These are phyloP conservation scores for Moesziomyces parantarcticus DNA, from an alignment of 1,284 basidiomycete genomes.

Conservation along the genomic window DNA sequence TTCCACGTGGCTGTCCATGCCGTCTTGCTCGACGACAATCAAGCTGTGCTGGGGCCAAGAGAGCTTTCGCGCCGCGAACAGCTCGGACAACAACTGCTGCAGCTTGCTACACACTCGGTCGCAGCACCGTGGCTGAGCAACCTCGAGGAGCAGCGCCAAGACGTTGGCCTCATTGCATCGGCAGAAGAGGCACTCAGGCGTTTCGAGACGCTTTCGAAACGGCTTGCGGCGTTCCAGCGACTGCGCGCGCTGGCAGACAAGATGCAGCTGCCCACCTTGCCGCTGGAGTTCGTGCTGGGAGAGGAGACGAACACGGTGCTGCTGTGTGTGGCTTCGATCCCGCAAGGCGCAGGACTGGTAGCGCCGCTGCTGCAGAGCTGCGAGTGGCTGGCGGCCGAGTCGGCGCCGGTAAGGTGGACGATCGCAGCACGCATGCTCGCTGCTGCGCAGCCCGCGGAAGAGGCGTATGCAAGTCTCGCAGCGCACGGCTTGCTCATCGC, in stretches of 20 bases:
- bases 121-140: constrained; percentile 9
- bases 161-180: neutral
- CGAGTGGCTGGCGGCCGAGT: constrained; percentile 16
- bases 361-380: constrained; percentile 9
- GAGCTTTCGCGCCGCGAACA: constrained; percentile 7
- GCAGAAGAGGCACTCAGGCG: neutral
- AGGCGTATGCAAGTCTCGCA: constrained; percentile 10
- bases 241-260: constrained; percentile 4
- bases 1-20: constrained; percentile 33
- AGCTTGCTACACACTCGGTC: constrained; percentile 28
- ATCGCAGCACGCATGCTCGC: constrained; percentile 19
- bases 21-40: constrained; percentile 11
- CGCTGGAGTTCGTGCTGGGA: constrained; percentile 16
- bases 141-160: constrained; percentile 1
- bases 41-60: neutral
- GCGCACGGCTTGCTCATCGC: constrained; percentile 19
- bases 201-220: constrained; percentile 9
- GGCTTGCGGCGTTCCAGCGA: constrained; percentile 9
- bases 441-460: neutral
- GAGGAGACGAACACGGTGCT: constrained; percentile 11
- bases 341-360: constrained; percentile 11
- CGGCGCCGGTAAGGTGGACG: constrained; percentile 1
- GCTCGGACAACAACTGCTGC: constrained; percentile 33
- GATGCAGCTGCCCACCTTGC: constrained; percentile 15
- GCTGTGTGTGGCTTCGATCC: constrained; percentile 25